A percentile compares a stretch with the other conserved stretches of the same genome.
Conservation (phyloP, 2,329 filamentous ascomycete species). For the Rhynchosporium agropyri region DNA sequence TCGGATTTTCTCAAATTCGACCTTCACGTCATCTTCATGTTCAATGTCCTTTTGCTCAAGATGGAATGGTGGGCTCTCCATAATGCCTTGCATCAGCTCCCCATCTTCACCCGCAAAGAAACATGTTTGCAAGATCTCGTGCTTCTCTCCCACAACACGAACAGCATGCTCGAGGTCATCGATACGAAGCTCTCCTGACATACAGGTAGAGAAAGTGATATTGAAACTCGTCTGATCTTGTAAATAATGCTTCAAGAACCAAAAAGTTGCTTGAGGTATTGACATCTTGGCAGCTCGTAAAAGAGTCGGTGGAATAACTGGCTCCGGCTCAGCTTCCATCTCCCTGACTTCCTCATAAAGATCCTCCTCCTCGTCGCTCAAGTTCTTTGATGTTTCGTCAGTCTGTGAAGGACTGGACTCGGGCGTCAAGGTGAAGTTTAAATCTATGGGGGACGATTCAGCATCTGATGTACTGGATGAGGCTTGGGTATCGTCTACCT, state of each 20-base stretch:
- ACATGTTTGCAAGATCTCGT: constrained; percentile 38
- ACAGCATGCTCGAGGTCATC: constrained; percentile 32
- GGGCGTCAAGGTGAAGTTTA: constrained; percentile 3
- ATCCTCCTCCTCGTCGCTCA: constrained; percentile 10
- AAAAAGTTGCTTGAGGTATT: constrained; percentile 28
- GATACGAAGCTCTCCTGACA: constrained; percentile 31
- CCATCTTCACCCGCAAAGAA: constrained; percentile 31
- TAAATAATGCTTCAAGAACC: constrained; percentile 36
- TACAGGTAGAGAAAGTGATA: constrained; percentile 24
- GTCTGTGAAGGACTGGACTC: background rate
- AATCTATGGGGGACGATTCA: constrained; percentile 12
- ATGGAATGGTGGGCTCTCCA: background rate
- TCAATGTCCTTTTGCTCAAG: background rate
- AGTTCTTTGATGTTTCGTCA: background rate
- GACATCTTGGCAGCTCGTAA: constrained; percentile 18
- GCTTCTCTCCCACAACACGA: constrained; percentile 25
- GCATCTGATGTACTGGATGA: constrained; percentile 5
- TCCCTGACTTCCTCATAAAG: constrained; percentile 10
- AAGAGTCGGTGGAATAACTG: background rate
- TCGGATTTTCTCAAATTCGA: background rate
- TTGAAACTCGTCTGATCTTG: constrained; percentile 38
- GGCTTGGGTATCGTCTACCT: background rate
- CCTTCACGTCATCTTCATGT: background rate
- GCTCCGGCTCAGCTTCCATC: background rate
- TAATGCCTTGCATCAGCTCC: constrained; percentile 20